Percentiles rank a stretch among this genome's conserved stretches.
phyloP scores from a whole-genome alignment of 208 protist genomes.

The Crithidia acanthocephali region DNA sequence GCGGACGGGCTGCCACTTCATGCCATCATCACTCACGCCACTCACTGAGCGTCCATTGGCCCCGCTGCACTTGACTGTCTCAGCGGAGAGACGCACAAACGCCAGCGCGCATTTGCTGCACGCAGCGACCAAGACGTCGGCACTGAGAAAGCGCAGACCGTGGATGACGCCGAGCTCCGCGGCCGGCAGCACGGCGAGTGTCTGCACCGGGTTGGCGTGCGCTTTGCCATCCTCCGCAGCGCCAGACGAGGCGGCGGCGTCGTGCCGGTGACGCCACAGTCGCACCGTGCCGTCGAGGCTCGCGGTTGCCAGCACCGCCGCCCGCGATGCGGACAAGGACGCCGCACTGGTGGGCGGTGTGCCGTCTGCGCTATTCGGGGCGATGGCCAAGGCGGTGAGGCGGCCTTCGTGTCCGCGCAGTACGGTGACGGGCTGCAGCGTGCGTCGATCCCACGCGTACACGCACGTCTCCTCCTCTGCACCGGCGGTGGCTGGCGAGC shows the following conservation, averaged over 20 bases:
- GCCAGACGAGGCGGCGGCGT: too few species aligned
- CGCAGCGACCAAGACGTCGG: constrained; percentile 22
- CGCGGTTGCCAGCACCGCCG: constrained; percentile 58
- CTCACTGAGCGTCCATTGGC: not conserved
- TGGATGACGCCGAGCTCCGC: constrained; percentile 30
- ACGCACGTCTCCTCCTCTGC: constrained; percentile 65
- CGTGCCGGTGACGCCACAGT: constrained; percentile 59
- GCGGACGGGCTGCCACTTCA: constrained; percentile 20
- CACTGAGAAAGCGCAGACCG: constrained; percentile 19
- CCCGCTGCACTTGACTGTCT: not conserved
- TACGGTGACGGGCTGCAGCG: constrained; percentile 43
- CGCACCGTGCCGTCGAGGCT: constrained; percentile 64
- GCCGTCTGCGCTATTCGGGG: constrained; percentile 36
- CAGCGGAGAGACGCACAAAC: constrained; percentile 17
- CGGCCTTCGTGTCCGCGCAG: constrained; percentile 65
- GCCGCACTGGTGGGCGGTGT: not conserved
- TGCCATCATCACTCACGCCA: not conserved
- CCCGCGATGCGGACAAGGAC: not conserved
- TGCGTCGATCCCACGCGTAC: constrained; percentile 64
- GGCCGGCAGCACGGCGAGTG: constrained; percentile 32
- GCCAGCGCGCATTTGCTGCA: constrained; percentile 27
- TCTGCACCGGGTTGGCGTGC: constrained; percentile 25
- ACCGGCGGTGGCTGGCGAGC: constrained; percentile 29
- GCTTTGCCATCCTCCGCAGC: not conserved
- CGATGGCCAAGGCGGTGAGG: constrained; percentile 61